Percentiles rank a stretch among this genome's conserved stretches.
Evolutionary conservation across 495 filamentous ascomycete genomes (phyloP).

Genomic region (Letharia lupina): DNA sequence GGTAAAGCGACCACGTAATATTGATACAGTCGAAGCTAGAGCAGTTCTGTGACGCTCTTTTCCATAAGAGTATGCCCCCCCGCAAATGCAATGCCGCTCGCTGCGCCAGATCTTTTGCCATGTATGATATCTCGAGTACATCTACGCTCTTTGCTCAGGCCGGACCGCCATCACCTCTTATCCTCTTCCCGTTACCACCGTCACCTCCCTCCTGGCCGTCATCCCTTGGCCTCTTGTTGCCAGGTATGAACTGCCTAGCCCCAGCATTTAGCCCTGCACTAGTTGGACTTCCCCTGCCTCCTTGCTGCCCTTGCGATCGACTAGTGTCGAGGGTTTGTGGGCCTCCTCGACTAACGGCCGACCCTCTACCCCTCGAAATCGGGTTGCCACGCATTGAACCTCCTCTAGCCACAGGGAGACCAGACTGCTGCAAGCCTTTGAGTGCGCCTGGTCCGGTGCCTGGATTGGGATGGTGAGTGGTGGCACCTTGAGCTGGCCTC

Average conservation of each 20-base stretch:
- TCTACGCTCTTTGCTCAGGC: slow-evolving; percentile 20
- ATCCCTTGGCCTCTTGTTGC: slow-evolving; percentile 58
- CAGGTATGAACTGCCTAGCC: slow-evolving; percentile 55
- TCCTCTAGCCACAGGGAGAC: slow-evolving; percentile 42
- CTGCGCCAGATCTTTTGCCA: not conserved
- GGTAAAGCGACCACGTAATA: not conserved
- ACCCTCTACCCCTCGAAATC: slow-evolving; percentile 35
- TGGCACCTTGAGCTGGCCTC: slow-evolving; percentile 29
- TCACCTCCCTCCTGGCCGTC: slow-evolving; percentile 47
- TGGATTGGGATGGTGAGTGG: slow-evolving; percentile 33
- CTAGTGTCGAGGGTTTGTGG: slow-evolving; percentile 32
- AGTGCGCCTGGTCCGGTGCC: slow-evolving; percentile 34
- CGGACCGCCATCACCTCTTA: slow-evolving; percentile 43
- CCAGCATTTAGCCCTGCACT: slow-evolving; percentile 39
- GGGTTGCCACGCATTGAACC: slow-evolving; percentile 33
- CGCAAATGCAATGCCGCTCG: not conserved
- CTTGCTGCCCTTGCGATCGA: slow-evolving; percentile 28
- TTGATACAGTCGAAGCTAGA: not conserved
- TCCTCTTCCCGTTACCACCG: slow-evolving; percentile 43
- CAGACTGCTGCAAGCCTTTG: slow-evolving; percentile 38
- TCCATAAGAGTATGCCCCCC: not conserved
- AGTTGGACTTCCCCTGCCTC: slow-evolving; percentile 16
- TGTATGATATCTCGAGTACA: not conserved
- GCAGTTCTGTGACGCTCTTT: not conserved
- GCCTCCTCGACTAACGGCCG: slow-evolving; percentile 40